A percentile compares a stretch with the other conserved stretches of the same genome.
phyloP scores from a whole-genome alignment of 2,329 filamentous ascomycete species.

The Aspergillus pseudoviridinutans region DNA sequence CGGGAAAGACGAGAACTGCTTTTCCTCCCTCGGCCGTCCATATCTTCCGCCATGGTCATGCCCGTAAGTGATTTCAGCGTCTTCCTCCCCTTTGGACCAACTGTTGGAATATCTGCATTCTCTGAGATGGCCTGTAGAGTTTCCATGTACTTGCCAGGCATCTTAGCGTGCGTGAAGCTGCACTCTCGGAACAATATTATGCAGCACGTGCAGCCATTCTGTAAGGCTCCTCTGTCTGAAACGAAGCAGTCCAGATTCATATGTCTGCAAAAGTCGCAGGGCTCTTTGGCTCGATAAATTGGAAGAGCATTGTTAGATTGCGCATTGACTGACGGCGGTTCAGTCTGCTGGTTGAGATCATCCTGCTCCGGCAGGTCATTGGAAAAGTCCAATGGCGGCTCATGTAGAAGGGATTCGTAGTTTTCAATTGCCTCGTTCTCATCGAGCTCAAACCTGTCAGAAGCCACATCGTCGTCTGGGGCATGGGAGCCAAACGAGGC shows the following conservation, averaged over 20 bases:
- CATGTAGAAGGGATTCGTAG: conserved; percentile 40
- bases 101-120: conserved; percentile 37
- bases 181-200: conserved; percentile 46
- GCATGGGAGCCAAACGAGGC: conserved; percentile 37
- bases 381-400: conserved; percentile 40
- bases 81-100: conserved; percentile 37
- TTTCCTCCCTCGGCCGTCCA: conserved; percentile 51
- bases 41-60: conserved; percentile 29
- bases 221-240: conserved; percentile 41
- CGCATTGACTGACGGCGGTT: conserved; percentile 18
- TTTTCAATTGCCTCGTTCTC: conserved; percentile 35
- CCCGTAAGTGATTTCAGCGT: conserved; percentile 41
- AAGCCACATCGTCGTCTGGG: conserved; percentile 39
- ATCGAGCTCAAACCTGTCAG: conserved; percentile 34
- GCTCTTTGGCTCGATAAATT: conserved; percentile 42
- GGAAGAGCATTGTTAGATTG: conserved; percentile 33
- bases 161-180: conserved; percentile 43
- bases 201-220: conserved; percentile 46
- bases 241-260: conserved; percentile 48
- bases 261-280: conserved; percentile 44
- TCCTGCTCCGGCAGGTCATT: conserved; percentile 22
- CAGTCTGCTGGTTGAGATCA: conserved; percentile 15
- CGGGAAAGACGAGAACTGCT: conserved; percentile 73
- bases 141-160: conserved; percentile 39
- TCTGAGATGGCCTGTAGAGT: conserved; percentile 44